Evolutionary conservation across 2,329 filamentous ascomycete species (phyloP).

Genomic region (Aphanoascus verrucosus): DNA sequence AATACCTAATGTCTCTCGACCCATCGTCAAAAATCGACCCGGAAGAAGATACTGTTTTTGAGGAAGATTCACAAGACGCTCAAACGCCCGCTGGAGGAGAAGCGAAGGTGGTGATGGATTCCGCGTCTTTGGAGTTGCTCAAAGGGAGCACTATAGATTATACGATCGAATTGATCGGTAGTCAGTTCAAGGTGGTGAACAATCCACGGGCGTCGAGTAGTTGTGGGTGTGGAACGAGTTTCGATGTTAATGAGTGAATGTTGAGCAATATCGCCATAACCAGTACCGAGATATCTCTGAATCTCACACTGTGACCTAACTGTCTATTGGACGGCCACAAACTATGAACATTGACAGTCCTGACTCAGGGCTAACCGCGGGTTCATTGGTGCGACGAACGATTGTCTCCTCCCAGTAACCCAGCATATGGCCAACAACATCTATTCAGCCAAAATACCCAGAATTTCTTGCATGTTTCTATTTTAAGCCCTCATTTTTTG

Average conservation of each 20-base stretch:
- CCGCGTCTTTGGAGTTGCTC: slow-evolving; percentile 72
- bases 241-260: slow-evolving; percentile 54
- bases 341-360: too few species aligned
- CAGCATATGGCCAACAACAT: too few species aligned
- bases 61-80: slow-evolving; percentile 43
- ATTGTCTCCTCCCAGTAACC: too few species aligned
- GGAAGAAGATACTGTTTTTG: slow-evolving; percentile 82
- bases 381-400: too few species aligned
- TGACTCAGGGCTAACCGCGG: background rate
- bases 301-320: too few species aligned
- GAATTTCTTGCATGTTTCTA: background rate
- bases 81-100: slow-evolving; percentile 34
- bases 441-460: background rate
- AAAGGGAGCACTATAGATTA: slow-evolving; percentile 95
- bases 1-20: slow-evolving; percentile 86
- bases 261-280: too few species aligned
- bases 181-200: slow-evolving; percentile 92
- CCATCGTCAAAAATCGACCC: slow-evolving; percentile 44
- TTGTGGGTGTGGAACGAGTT: slow-evolving; percentile 95
- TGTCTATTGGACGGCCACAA: too few species aligned
- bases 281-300: too few species aligned
- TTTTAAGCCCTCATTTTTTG: background rate
- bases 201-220: slow-evolving; percentile 87
- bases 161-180: slow-evolving; percentile 87
- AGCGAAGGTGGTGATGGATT: slow-evolving; percentile 82